Conservation (phyloP, 768 basidiomycete genomes). For the Mycena galericulata region DNA sequence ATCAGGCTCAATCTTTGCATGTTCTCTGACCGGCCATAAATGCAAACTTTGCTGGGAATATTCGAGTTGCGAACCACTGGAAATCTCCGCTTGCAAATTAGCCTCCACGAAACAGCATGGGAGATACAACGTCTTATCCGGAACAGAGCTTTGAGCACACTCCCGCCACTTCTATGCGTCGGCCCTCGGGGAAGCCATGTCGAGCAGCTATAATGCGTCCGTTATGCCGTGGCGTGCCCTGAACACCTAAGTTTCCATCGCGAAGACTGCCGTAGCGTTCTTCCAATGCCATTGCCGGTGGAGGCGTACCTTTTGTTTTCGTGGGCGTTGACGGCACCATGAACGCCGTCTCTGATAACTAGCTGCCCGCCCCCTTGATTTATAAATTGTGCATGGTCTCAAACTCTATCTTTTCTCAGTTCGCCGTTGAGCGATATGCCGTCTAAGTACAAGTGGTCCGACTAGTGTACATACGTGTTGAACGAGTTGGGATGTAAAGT, state of each 20-base stretch:
- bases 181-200: neutral
- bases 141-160: neutral
- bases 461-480: no score
- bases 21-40: neutral
- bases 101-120: neutral
- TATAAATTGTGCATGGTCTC: neutral
- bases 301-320: constrained; percentile 4
- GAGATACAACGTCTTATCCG: no score
- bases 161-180: constrained; percentile 22
- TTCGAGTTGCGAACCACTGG: neutral
- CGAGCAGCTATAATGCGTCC: neutral
- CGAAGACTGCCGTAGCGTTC: neutral
- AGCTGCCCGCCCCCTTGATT: neutral
- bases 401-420: constrained; percentile 6
- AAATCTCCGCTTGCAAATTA: neutral
- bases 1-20: neutral
- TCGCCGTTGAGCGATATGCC: neutral
- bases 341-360: neutral
- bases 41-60: constrained; percentile 9
- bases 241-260: constrained; percentile 1
- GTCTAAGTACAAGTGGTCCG: no score
- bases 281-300: constrained; percentile 3
- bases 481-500: no score
- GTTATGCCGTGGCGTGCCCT: neutral
- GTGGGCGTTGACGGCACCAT: constrained; percentile 9